Percentiles rank a stretch among this genome's conserved stretches.
phyloP scores from a whole-genome alignment of 129 eudicot species.

The Deinandra increscens region DNA sequence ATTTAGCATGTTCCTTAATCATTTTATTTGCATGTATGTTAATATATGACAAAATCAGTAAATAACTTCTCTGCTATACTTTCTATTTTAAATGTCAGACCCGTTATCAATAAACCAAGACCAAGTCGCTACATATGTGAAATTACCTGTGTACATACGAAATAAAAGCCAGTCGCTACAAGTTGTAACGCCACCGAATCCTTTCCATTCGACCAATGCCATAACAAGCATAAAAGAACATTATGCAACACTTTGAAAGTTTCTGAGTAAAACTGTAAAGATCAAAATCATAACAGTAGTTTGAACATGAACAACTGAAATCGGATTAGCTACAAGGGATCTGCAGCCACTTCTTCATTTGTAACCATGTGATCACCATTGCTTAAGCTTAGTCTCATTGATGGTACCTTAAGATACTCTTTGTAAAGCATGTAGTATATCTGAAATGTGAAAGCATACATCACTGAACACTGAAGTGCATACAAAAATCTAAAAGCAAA shows the following conservation, averaged over 20 bases:
- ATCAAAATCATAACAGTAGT: background rate
- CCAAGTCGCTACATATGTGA: background rate
- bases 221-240: slow-evolving; percentile 4
- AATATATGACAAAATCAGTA: background rate
- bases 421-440: too few species aligned
- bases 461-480: too few species aligned
- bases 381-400: too few species aligned
- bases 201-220: slow-evolving; percentile 58
- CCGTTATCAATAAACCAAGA: background rate
- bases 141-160: slow-evolving; percentile 43
- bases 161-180: slow-evolving; percentile 56
- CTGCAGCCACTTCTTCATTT: too few species aligned
- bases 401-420: too few species aligned
- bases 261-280: background rate
- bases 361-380: too few species aligned
- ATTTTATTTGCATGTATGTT: slow-evolving; percentile 66
- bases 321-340: slow-evolving; percentile 46
- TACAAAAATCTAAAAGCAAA: too few species aligned
- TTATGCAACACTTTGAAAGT: background rate
- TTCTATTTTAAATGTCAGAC: background rate
- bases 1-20: slow-evolving; percentile 61
- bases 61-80: background rate
- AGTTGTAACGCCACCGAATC: slow-evolving; percentile 48
- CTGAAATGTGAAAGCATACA: too few species aligned
- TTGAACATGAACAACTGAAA: background rate